Base-by-base conservation (phyloP, 768 basidiomycete genomes). In the Suillus clintonianus region DNA sequence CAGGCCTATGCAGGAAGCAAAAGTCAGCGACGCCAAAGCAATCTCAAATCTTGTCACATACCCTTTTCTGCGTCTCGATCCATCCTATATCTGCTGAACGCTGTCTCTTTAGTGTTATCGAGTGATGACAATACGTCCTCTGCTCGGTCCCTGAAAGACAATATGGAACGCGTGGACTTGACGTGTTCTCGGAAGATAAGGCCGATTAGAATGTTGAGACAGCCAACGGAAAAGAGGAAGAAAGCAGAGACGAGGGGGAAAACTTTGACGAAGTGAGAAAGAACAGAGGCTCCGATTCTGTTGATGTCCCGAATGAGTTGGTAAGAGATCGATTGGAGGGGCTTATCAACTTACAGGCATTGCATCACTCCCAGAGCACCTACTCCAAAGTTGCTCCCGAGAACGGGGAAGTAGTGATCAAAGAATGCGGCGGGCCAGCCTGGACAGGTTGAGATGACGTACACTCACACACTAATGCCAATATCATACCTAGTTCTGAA, bases 321-420 rank as follows among this genome's bases (percentile, higher is more conserved):
- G 39, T 50, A 53, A 48, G 22, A 54, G 11, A 47, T 15, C 2
- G 22, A 10, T 43, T 24, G 13, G n/a, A 53, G 24, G n/a, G 27
- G 5, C 27, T 30, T 4, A 53, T 36, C 11, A 5, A 80, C 88
- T 71, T 73, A 91, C 89, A 95, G 81, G 79, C 87, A 86, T 77
- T 97, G 90, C 79, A 96, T 91, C 63, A 94, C 86, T 19, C 95
- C 95, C 19, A 97, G 83, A 22, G 93, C 86, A 43, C 95, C 95
- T 17, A 96, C 82, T 51, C 95, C 95, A 73, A 96, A 96, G 60
- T 86, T 81, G 10, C 82, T 81, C 19, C 95, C 95, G n/a, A 97
- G 86, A 51, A 97, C 89, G 36, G 95, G 95, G 79, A 97, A 90
- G 80, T 86, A 95, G n/a, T 85, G 85, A 68, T 90, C 86, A 77